phyloP scores from a whole-genome alignment of 306 rosid species.

The Urtica urens region DNA sequence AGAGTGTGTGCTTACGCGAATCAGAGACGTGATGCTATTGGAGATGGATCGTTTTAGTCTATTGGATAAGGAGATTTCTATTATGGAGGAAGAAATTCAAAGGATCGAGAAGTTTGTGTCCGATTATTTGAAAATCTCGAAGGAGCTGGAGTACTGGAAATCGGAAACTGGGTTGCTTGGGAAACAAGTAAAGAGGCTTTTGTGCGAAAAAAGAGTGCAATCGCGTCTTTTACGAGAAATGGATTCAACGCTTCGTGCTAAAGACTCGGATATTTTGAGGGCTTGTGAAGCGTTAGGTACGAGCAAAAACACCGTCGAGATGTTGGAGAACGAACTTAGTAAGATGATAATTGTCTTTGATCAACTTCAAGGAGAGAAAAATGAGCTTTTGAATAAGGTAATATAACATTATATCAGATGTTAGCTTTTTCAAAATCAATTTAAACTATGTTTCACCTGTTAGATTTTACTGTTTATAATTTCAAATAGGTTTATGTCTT shows the following conservation, averaged over 20 bases:
- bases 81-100: constrained; percentile 29
- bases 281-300: constrained; percentile 27
- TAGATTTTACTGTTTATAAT: neutral
- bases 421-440: too few relatives aligned
- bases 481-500: neutral
- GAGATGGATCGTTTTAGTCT: constrained; percentile 39
- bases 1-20: constrained; percentile 35
- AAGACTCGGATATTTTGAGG: constrained; percentile 34
- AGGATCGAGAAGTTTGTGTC: constrained; percentile 29
- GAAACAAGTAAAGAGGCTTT: constrained; percentile 33
- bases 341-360: constrained; percentile 31
- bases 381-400: constrained; percentile 28
- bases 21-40: constrained; percentile 29
- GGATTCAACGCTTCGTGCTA: constrained; percentile 33
- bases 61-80: constrained; percentile 40
- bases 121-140: constrained; percentile 26
- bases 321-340: constrained; percentile 37
- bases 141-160: constrained; percentile 35
- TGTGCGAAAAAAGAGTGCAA: constrained; percentile 33
- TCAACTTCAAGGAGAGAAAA: constrained; percentile 37
- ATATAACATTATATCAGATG: too few relatives aligned
- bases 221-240: constrained; percentile 28
- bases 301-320: constrained; percentile 20
- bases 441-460: neutral
- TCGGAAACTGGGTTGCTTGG: constrained; percentile 36